Percentiles rank a stretch among this genome's conserved stretches.
Evolutionary conservation across 257 asterid species (phyloP).

Genomic region (Solanum verrucosum): DNA sequence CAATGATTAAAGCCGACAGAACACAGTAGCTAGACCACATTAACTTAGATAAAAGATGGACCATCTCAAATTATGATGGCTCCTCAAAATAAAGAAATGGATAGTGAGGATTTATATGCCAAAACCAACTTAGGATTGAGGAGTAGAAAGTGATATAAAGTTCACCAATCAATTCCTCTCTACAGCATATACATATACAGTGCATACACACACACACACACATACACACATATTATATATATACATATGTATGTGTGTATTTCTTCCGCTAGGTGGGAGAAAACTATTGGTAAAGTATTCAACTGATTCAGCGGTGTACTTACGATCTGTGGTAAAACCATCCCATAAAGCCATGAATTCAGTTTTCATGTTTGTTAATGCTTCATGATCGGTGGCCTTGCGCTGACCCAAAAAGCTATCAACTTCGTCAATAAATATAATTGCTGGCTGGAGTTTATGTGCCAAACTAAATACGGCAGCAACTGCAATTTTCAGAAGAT

Average conservation of each 20-base stretch:
- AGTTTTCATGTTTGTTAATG: constrained; percentile 83
- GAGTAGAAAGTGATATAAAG: neutral
- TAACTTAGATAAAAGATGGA: neutral
- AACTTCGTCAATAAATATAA: constrained; percentile 91
- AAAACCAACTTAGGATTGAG: neutral
- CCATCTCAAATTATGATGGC: neutral
- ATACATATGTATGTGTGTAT: neutral
- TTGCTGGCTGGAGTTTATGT: constrained; percentile 93
- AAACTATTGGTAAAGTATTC: neutral
- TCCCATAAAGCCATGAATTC: constrained; percentile 99
- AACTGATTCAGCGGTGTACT: constrained; percentile 11
- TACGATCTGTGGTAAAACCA: constrained; percentile 95
- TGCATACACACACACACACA: neutral
- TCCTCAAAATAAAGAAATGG: neutral
- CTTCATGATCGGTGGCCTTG: constrained; percentile 75
- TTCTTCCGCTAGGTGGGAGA: neutral
- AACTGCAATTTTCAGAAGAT: constrained; percentile 36
- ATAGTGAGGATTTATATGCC: neutral
- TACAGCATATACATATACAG: neutral
- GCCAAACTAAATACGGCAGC: constrained; percentile 96
- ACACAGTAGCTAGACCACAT: neutral
- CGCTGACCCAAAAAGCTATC: constrained; percentile 97
- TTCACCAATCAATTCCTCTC: neutral
- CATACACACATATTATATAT: neutral
- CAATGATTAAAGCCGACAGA: neutral